These are phyloP conservation scores for Pyrenophora teres DNA, from an alignment of 2,329 filamentous ascomycete species.

Conservation along the genomic window DNA sequence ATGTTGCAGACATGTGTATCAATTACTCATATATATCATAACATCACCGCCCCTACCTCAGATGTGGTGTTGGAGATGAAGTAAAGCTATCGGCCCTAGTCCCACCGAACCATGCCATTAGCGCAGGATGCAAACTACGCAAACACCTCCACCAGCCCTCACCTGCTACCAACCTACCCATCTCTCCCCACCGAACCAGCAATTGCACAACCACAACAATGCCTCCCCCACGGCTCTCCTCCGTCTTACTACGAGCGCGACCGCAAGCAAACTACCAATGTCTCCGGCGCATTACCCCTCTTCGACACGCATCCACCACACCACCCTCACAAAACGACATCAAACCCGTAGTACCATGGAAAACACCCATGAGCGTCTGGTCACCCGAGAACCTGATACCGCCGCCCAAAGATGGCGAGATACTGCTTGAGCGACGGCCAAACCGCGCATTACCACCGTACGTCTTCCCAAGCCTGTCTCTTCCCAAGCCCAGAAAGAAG, in stretches of 20 bases:
- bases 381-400: constrained; percentile 45
- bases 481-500: background rate
- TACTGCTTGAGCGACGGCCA: constrained; percentile 39
- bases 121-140: constrained; percentile 25
- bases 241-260: constrained; percentile 30
- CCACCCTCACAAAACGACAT: constrained; percentile 17
- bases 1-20: too few relatives aligned
- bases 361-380: constrained; percentile 47
- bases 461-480: constrained; percentile 2
- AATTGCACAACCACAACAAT: constrained; percentile 22
- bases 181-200: constrained; percentile 3
- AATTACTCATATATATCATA: background rate
- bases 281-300: constrained; percentile 24
- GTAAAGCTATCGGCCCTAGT: constrained; percentile 1
- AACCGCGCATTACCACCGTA: constrained; percentile 46
- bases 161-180: constrained; percentile 23
- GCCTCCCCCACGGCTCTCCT: constrained; percentile 34
- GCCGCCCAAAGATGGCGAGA: constrained; percentile 43
- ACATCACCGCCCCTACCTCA: background rate
- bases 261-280: constrained; percentile 28
- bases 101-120: constrained; percentile 10
- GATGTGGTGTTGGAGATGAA: background rate
- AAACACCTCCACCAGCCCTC: constrained; percentile 27
- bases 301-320: constrained; percentile 31
- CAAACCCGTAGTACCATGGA: constrained; percentile 43